Conservation (phyloP, 768 basidiomycete species). For the Boletus sp. region DNA sequence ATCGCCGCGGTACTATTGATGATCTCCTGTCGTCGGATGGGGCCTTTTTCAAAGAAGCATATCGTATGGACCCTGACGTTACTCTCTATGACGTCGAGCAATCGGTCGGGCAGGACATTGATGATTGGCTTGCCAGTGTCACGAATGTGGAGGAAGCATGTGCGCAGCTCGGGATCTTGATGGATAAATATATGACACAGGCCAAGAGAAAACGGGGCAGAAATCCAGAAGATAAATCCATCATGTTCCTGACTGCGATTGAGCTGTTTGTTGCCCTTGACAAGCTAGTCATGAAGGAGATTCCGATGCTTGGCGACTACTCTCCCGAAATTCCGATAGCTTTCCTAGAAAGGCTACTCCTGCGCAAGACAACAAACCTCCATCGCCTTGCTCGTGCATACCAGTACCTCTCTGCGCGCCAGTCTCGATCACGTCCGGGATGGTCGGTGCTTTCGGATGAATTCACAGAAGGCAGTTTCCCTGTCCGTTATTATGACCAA, state of each 20-base stretch:
- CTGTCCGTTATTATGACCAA: constrained; percentile 36
- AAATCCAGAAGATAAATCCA: constrained; percentile 37
- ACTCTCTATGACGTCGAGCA: constrained; percentile 38
- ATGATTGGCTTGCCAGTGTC: constrained; percentile 30
- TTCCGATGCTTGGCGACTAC: constrained; percentile 30
- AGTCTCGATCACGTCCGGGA: constrained; percentile 11
- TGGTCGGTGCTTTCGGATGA: no score
- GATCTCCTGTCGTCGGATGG: constrained; percentile 16
- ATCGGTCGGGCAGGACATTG: constrained; percentile 29
- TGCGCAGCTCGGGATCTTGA: constrained; percentile 17
- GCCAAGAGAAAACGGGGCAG: no score
- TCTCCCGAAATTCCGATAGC: constrained; percentile 27
- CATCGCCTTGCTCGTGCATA: constrained; percentile 24
- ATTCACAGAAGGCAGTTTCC: constrained; percentile 24
- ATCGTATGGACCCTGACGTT: constrained; percentile 5
- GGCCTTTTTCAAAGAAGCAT: constrained; percentile 4
- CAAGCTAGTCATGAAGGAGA: constrained; percentile 11
- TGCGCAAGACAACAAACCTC: constrained; percentile 29
- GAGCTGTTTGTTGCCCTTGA: constrained; percentile 37
- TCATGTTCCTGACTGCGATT: constrained; percentile 36
- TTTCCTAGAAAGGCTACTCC: constrained; percentile 20
- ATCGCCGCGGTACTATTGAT: constrained; percentile 6
- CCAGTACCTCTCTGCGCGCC: constrained; percentile 31
- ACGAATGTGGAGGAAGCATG: constrained; percentile 7
- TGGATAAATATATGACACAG: constrained; percentile 25